Percentiles rank a stretch among this genome's conserved stretches.
Conservation (phyloP, 2,329 filamentous ascomycete species). For the Trichoderma sp. region DNA sequence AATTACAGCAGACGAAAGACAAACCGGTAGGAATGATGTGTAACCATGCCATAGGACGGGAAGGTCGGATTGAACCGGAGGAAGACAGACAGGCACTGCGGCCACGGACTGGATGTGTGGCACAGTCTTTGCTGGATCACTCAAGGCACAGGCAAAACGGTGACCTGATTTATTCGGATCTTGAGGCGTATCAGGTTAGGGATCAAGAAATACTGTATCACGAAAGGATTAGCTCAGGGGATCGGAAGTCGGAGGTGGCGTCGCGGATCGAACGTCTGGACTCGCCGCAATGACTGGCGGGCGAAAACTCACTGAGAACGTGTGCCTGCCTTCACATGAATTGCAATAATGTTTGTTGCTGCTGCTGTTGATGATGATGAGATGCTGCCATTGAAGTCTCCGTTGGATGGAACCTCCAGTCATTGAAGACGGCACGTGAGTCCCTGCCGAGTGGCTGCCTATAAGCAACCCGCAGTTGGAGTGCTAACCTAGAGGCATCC, state of each 20-base stretch:
- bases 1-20: background rate
- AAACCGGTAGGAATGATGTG: background rate
- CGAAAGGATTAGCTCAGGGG: background rate
- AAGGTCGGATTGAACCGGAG: background rate
- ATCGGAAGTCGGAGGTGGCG: background rate
- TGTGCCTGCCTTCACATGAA: background rate
- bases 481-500: too few relatives aligned
- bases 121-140: background rate
- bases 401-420: too few relatives aligned
- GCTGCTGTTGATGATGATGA: too few relatives aligned
- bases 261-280: background rate
- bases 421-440: too few relatives aligned
- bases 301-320: background rate
- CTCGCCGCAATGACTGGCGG: background rate
- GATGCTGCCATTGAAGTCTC: too few relatives aligned
- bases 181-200: background rate
- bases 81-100: background rate
- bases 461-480: too few relatives aligned
- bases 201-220: background rate
- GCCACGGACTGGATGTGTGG: background rate
- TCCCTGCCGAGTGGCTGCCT: too few relatives aligned
- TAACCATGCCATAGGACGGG: background rate
- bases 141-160: background rate
- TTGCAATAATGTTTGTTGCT: background rate
- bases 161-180: background rate